A percentile compares a stretch with the other conserved stretches of the same genome.
phyloP scores from a whole-genome alignment of 257 asterid genomes.

The Plectranthus barbatus region DNA sequence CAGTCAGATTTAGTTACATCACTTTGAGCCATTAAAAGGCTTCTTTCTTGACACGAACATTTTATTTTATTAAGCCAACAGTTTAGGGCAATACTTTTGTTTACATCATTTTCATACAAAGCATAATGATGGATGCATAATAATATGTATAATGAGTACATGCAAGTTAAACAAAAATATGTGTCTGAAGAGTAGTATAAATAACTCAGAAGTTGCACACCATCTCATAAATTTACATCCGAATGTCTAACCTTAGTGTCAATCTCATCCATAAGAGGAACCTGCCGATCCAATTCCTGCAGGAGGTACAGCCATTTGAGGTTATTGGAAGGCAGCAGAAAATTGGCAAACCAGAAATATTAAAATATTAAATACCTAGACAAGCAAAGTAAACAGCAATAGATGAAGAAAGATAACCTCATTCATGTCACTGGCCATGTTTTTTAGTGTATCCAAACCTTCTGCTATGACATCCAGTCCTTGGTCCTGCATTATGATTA shows the following conservation, averaged over 20 bases:
- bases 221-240: constrained; percentile 1
- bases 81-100: not conserved
- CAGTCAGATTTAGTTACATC: not conserved
- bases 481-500: constrained; percentile 55
- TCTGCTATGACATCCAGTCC: constrained; percentile 90
- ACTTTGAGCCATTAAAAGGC: not conserved
- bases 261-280: constrained; percentile 98
- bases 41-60: constrained; percentile 2
- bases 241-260: constrained; percentile 70
- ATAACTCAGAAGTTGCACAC: not conserved
- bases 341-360: not conserved
- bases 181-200: not conserved
- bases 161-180: not conserved
- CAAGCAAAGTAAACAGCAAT: not conserved
- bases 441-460: constrained; percentile 88
- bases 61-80: not conserved
- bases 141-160: no score
- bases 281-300: constrained; percentile 97
- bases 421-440: constrained; percentile 94
- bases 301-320: constrained; percentile 10
- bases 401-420: constrained; percentile 49
- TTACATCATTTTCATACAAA: not conserved
- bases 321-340: constrained; percentile 12
- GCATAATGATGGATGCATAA: not conserved
- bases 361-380: not conserved